A percentile compares a stretch with the other conserved stretches of the same genome.
Conservation (phyloP, 2,329 filamentous ascomycete genomes). For the Calonectria multiphialidica region DNA sequence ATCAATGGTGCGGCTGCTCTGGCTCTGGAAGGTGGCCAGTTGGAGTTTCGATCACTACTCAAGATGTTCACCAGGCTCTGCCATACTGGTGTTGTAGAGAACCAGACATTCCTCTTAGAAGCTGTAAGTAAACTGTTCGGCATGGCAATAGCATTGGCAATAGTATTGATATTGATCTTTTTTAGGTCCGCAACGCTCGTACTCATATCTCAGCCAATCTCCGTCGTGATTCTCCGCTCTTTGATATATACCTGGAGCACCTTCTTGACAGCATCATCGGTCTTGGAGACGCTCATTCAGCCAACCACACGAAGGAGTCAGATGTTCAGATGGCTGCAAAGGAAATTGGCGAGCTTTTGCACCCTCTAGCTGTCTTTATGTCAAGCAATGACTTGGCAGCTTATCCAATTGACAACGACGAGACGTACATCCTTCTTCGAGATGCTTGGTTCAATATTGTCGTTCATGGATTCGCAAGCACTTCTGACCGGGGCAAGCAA, state of each 20-base stretch:
- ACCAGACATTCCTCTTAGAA: slow-evolving; percentile 74
- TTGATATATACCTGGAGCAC: slow-evolving; percentile 85
- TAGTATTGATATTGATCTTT: slow-evolving; percentile 32
- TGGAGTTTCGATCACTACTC: slow-evolving; percentile 87
- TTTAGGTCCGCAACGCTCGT: slow-evolving; percentile 80
- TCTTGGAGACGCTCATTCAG: slow-evolving; percentile 86
- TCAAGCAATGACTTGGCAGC: slow-evolving; percentile 71
- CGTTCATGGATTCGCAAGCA: slow-evolving; percentile 87
- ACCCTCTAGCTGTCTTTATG: slow-evolving; percentile 88
- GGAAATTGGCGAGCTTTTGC: slow-evolving; percentile 89
- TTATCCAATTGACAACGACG: slow-evolving; percentile 68
- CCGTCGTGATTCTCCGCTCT: slow-evolving; percentile 78
- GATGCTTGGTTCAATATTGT: slow-evolving; percentile 99
- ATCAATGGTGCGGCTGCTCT: slow-evolving; percentile 85
- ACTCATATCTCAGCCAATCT: slow-evolving; percentile 80
- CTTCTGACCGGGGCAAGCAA: slow-evolving; percentile 78
- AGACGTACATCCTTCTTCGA: slow-evolving; percentile 79
- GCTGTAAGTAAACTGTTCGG: slow-evolving; percentile 68
- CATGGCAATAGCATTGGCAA: neutral
- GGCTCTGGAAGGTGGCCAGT: slow-evolving; percentile 80
- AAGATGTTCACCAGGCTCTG: slow-evolving; percentile 85
- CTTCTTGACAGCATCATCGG: slow-evolving; percentile 89
- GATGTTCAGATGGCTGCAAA: slow-evolving; percentile 86
- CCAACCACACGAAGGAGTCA: slow-evolving; percentile 78
- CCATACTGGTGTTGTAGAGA: slow-evolving; percentile 78